phyloP scores from a whole-genome alignment of 1,284 basidiomycete genomes.

The Rhodotorula sp. region DNA sequence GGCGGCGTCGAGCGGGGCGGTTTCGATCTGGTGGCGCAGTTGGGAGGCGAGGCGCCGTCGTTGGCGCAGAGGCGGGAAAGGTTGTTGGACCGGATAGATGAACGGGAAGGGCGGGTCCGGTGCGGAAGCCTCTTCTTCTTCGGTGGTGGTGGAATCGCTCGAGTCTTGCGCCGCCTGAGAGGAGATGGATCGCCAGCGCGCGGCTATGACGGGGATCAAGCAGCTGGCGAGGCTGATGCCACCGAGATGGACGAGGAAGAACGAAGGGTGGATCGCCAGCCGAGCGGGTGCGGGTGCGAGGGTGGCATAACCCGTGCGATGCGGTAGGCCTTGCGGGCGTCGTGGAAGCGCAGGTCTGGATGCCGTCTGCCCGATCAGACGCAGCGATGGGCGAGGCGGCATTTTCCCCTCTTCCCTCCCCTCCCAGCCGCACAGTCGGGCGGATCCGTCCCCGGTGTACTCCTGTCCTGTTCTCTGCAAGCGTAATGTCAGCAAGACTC shows the following conservation, averaged over 20 bases:
- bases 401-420: no score
- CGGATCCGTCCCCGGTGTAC: no score
- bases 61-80: slow-evolving; percentile 15
- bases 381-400: not conserved
- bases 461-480: no score
- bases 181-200: not conserved
- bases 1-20: slow-evolving; percentile 60
- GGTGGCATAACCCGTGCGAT: slow-evolving; percentile 5
- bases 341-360: not conserved
- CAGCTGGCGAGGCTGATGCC: slow-evolving; percentile 27
- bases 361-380: not conserved
- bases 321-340: not conserved
- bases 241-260: slow-evolving; percentile 33
- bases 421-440: no score
- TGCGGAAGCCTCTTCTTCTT: not conserved
- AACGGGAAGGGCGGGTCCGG: slow-evolving; percentile 6
- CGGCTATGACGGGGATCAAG: slow-evolving; percentile 28
- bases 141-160: not conserved
- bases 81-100: slow-evolving; percentile 11
- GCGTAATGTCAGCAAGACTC: no score
- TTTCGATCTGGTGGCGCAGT: slow-evolving; percentile 40
- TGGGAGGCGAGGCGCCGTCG: slow-evolving; percentile 18
- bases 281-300: not conserved
- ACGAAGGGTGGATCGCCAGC: slow-evolving; percentile 12
- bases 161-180: not conserved